A percentile compares a stretch with the other conserved stretches of the same genome.
phyloP scores from a whole-genome alignment of 1,284 basidiomycete species.

The Cryptococcus sp. region DNA sequence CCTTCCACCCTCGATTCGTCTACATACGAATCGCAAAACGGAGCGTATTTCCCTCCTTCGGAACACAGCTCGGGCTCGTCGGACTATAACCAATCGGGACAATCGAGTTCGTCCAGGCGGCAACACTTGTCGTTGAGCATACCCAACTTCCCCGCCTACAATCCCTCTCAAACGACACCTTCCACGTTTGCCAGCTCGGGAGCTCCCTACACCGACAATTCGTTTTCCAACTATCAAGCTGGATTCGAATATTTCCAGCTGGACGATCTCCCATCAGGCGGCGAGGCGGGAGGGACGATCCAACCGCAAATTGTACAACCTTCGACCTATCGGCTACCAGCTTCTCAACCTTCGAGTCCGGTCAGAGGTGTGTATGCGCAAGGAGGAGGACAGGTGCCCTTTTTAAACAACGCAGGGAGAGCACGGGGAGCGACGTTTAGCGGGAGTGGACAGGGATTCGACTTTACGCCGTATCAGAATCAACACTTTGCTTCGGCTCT shows the following conservation, averaged over 20 bases:
- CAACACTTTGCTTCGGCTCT: slow-evolving; percentile 19
- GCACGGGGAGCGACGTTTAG: slow-evolving; percentile 42
- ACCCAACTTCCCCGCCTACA: slow-evolving; percentile 11
- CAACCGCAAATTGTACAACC: not conserved
- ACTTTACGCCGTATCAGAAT: slow-evolving; percentile 6
- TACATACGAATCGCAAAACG: slow-evolving; percentile 35
- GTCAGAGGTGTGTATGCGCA: slow-evolving; percentile 27
- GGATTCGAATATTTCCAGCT: slow-evolving; percentile 40
- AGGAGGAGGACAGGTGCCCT: slow-evolving; percentile 20
- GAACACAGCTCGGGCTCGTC: slow-evolving; percentile 17
- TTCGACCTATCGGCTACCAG: slow-evolving; percentile 27
- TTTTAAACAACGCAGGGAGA: slow-evolving; percentile 18
- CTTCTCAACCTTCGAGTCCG: slow-evolving; percentile 40
- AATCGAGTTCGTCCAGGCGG: slow-evolving; percentile 15
- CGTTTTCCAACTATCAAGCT: slow-evolving; percentile 18
- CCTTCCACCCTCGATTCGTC: slow-evolving; percentile 42
- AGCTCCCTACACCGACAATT: slow-evolving; percentile 36
- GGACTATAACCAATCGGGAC: slow-evolving; percentile 10
- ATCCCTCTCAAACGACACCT: slow-evolving; percentile 24
- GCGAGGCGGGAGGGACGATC: slow-evolving; percentile 6
- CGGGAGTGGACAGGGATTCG: slow-evolving; percentile 14
- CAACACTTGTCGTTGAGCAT: slow-evolving; percentile 39
- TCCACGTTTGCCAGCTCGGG: slow-evolving; percentile 29
- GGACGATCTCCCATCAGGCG: slow-evolving; percentile 20
- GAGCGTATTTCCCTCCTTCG: slow-evolving; percentile 37